Evolutionary conservation across 345 rosid species (phyloP).

Genomic region (Hevea brasiliensis): DNA sequence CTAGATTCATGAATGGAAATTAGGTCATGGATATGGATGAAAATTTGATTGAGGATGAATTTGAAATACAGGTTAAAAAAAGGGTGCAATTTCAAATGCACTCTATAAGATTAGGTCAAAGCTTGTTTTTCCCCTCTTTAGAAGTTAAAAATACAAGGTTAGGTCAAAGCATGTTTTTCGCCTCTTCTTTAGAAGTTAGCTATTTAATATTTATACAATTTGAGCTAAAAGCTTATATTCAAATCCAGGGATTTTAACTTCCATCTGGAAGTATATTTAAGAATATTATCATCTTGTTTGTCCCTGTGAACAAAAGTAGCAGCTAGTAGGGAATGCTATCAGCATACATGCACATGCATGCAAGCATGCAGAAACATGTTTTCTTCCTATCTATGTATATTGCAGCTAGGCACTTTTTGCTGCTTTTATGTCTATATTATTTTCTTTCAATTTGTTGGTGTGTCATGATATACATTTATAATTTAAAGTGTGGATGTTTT

Average conservation of each 20-base stretch:
- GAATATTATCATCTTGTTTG: neutral
- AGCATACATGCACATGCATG: neutral
- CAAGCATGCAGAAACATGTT: neutral
- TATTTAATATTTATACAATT: neutral
- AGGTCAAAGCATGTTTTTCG: too few species aligned
- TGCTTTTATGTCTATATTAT: neutral
- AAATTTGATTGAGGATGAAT: neutral
- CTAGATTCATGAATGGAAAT: neutral
- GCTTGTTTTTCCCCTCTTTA: neutral
- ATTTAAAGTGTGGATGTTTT: slow-evolving; percentile 2
- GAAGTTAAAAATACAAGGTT: too few species aligned
- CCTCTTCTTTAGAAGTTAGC: neutral
- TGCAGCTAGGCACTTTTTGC: neutral
- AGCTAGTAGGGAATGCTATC: neutral
- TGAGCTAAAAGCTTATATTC: neutral
- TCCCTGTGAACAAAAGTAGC: neutral
- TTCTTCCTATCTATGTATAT: neutral
- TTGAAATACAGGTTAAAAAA: neutral
- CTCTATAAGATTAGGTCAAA: neutral
- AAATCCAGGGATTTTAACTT: neutral
- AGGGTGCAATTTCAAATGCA: neutral
- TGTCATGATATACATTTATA: neutral
- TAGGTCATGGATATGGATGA: neutral
- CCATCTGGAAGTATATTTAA: neutral
- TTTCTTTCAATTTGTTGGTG: neutral